These are phyloP conservation scores for Gleditsia sinensis DNA, from an alignment of 306 rosid species.

Conservation along the genomic window DNA sequence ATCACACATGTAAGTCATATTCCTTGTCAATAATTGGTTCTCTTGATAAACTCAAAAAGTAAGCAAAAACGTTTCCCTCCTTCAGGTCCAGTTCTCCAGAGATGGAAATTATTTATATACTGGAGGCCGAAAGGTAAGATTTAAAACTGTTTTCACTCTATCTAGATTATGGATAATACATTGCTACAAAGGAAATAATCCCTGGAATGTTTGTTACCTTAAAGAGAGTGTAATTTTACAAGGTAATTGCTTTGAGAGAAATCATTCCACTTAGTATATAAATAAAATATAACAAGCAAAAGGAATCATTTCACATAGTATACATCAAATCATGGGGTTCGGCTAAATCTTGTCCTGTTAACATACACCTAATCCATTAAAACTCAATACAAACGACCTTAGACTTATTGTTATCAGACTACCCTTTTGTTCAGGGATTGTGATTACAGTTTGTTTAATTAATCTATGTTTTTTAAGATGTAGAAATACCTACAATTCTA, in stretches of 20 bases:
- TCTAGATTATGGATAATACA: neutral
- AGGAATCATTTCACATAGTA: neutral
- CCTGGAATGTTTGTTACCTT: neutral
- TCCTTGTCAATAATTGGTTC: constrained; percentile 32
- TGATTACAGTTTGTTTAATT: no score
- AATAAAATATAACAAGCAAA: neutral
- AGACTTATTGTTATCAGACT: no score
- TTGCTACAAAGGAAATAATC: neutral
- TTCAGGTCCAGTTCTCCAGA: constrained; percentile 88
- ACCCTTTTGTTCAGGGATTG: no score
- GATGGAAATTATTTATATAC: constrained; percentile 94
- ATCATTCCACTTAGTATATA: neutral
- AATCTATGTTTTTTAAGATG: no score
- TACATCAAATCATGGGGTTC: neutral
- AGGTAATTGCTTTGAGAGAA: neutral
- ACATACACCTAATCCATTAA: neutral
- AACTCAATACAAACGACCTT: no score
- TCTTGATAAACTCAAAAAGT: constrained; percentile 26
- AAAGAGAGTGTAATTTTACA: neutral
- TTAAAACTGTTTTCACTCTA: constrained; percentile 8
- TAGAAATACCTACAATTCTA: neutral
- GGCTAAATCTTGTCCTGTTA: neutral
- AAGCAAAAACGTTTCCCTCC: constrained; percentile 30
- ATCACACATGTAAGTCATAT: constrained; percentile 85
- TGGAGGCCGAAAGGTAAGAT: constrained; percentile 87